Evolutionary conservation across 2,329 filamentous ascomycete species (phyloP), one percentile per base, ranked within the genome.

Genomic region (Plectosphaerella plurivora): DNA sequence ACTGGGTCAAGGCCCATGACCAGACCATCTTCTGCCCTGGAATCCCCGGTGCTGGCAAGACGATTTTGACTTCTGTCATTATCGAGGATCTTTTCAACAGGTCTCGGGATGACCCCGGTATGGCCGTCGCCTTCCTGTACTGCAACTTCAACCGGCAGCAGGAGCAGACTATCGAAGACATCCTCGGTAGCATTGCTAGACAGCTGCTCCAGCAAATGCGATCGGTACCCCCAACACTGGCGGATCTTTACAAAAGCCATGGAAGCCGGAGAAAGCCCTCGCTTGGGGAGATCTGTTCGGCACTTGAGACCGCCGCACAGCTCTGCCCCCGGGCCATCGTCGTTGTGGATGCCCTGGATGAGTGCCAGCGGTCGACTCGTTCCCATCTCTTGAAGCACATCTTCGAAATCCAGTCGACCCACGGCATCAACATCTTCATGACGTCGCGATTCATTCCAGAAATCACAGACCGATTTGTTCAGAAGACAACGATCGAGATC

Each of bases 11-110:
- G 5, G 45, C 7, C 24, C 18, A 11, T 6, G 24, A 47, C 15
- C 24, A 7, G 45, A 72, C 63, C 0, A 54, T 79, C 0, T 76
- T 74, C 55, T 78, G 72, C 56, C 67, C 65, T 9, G 73, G 74
- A 1, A 73, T 74, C 28, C 73, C 73, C 0, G 74, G 75, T 4
- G 68, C 73, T 0, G 75, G 76, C 9, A 79, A 79, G 49, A 60
- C 60, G 6, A 53, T 60, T 3, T n/a, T 61, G 5, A 47, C 58
- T 2, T 57, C 60, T 1, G 51, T 60, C 4, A 53, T 62, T 1
- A 39, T 62, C 37, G 55, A 61, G 0, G 15, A 63, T 11, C 49
- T 61, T 3, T 20, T 20, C 4, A 52, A 44, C 3, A 45, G 35
- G 6, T 65, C 65, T 18, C 22, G 14, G 12, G 20, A 51, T 0